Evolutionary conservation across 1,139 yeast species (phyloP).

Genomic region (Lodderomyces orthopsilosis): DNA sequence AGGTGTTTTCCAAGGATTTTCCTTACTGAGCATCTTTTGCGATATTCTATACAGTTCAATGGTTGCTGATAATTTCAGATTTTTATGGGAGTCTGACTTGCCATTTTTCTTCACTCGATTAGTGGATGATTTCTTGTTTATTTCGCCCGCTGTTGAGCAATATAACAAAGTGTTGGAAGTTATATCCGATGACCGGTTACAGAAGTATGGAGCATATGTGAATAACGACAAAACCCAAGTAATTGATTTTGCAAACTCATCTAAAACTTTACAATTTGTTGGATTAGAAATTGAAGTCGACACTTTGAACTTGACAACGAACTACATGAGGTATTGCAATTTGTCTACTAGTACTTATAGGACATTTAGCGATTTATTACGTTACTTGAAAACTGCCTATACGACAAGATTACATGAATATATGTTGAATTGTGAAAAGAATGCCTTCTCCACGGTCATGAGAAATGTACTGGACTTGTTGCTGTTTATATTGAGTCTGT

Average conservation of each 20-base stretch:
- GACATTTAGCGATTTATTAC: slow-evolving; percentile 14
- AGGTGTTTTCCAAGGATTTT: slow-evolving; percentile 89
- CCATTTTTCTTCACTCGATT: slow-evolving; percentile 52
- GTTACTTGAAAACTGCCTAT: slow-evolving; percentile 17
- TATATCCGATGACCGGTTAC: slow-evolving; percentile 26
- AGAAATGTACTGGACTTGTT: slow-evolving; percentile 11
- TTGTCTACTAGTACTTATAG: slow-evolving; percentile 10
- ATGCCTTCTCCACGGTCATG: slow-evolving; percentile 6
- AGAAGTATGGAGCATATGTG: slow-evolving; percentile 53
- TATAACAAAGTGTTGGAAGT: slow-evolving; percentile 20
- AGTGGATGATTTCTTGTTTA: slow-evolving; percentile 82
- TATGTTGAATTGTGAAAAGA: slow-evolving; percentile 10
- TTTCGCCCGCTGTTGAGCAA: slow-evolving; percentile 41
- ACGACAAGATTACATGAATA: slow-evolving; percentile 11
- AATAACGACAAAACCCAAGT: slow-evolving; percentile 55
- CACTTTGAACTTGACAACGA: slow-evolving; percentile 17
- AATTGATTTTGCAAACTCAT: slow-evolving; percentile 9
- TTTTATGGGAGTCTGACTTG: slow-evolving; percentile 20
- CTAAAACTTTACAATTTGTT: slow-evolving; percentile 22
- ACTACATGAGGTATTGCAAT: slow-evolving; percentile 4
- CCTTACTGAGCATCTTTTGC: slow-evolving; percentile 72
- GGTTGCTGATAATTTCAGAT: slow-evolving; percentile 43
- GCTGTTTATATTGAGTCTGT: slow-evolving; percentile 10
- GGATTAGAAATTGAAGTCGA: slow-evolving; percentile 29
- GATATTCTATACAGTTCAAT: slow-evolving; percentile 70